Evolutionary conservation across 2,329 filamentous ascomycete genomes (phyloP).

Genomic region (Venturia aucupariae): DNA sequence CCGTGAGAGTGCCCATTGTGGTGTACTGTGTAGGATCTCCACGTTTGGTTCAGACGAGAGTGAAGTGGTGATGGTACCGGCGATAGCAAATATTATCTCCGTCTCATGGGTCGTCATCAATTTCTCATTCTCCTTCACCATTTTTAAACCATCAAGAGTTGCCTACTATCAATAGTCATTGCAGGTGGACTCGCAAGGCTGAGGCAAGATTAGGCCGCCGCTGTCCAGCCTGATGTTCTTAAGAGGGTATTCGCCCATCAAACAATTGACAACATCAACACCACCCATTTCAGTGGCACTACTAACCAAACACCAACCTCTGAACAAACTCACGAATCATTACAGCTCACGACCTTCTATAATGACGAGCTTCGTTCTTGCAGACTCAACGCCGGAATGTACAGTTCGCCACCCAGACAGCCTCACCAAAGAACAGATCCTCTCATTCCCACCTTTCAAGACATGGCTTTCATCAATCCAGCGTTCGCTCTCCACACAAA

Average conservation of each 20-base stretch:
- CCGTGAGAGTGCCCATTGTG: constrained; percentile 32
- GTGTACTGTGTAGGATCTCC: constrained; percentile 16
- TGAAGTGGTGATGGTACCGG: neutral
- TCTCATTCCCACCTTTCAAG: constrained; percentile 45
- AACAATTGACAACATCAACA: neutral
- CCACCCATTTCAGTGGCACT: constrained; percentile 24
- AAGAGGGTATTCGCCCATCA: neutral
- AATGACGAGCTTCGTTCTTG: constrained; percentile 4
- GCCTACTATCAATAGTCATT: too few relatives aligned
- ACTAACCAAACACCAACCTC: neutral
- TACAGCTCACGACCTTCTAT: constrained; percentile 11
- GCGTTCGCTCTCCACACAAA: constrained; percentile 39
- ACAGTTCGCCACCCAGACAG: constrained; percentile 35
- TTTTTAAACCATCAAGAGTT: too few relatives aligned
- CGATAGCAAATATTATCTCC: neutral
- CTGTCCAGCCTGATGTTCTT: neutral
- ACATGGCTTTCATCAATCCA: constrained; percentile 45
- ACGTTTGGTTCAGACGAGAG: too few relatives aligned
- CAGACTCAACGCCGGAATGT: constrained; percentile 25
- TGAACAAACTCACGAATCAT: constrained; percentile 21
- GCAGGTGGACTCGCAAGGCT: neutral
- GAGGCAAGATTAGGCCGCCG: neutral
- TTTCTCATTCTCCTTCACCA: neutral
- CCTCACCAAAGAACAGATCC: constrained; percentile 36
- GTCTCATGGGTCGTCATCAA: neutral